Percentiles rank a stretch among this genome's conserved stretches.
phyloP scores from a whole-genome alignment of 23 red algal species.

The Gracilaria caudata region DNA sequence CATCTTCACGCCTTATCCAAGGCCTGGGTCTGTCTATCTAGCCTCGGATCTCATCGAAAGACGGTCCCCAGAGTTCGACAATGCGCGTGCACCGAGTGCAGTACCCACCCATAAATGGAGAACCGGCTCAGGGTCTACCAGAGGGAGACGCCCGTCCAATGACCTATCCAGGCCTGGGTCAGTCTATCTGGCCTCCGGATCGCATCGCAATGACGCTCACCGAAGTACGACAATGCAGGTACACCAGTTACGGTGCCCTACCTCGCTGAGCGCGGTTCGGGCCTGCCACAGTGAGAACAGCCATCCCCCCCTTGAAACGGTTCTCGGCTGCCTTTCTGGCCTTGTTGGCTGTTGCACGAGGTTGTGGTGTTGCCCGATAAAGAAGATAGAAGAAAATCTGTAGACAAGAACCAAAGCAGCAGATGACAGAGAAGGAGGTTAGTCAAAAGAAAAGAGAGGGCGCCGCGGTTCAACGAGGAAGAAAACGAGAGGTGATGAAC shows the following conservation, averaged over 20 bases:
- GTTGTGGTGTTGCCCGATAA: background rate
- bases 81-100: background rate
- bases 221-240: background rate
- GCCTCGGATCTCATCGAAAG: background rate
- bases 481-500: no score
- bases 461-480: no score
- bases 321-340: conserved; percentile 1
- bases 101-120: background rate
- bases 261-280: background rate
- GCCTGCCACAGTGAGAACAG: background rate
- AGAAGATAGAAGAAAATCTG: background rate
- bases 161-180: no score
- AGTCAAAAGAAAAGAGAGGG: no score
- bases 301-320: background rate
- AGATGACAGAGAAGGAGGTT: background rate
- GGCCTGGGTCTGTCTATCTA: background rate
- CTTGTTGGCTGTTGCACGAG: background rate
- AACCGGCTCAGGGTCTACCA: background rate
- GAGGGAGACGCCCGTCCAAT: background rate
- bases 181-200: background rate
- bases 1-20: conserved; percentile 35
- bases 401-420: background rate
- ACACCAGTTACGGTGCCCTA: background rate
- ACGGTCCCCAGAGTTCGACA: background rate
- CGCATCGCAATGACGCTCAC: background rate